Percentiles rank a stretch among this genome's conserved stretches.
These are phyloP conservation scores for Xylariaceae sp. DNA, from an alignment of 2,329 filamentous ascomycete species.

Conservation along the genomic window DNA sequence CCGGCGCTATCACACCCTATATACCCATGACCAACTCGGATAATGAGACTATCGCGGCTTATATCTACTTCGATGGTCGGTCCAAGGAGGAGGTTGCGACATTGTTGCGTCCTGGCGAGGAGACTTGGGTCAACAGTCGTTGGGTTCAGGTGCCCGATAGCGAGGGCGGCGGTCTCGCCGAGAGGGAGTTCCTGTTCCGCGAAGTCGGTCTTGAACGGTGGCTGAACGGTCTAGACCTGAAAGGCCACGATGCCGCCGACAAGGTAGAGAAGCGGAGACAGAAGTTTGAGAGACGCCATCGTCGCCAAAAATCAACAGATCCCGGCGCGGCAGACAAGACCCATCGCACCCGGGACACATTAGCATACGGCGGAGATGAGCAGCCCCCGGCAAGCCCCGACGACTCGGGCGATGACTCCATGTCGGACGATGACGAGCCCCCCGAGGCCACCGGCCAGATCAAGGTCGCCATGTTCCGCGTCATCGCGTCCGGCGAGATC, in stretches of 20 bases:
- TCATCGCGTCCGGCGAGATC: conserved; percentile 91
- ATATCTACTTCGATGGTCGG: conserved; percentile 97
- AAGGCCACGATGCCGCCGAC: conserved; percentile 83
- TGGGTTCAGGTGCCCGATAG: conserved; percentile 92
- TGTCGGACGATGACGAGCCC: conserved; percentile 68
- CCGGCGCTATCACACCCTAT: conserved; percentile 68
- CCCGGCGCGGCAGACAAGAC: conserved; percentile 31
- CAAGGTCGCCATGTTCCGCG: conserved; percentile 93
- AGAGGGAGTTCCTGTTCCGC: conserved; percentile 93
- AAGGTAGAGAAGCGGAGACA: conserved; percentile 82
- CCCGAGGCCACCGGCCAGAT: conserved; percentile 96
- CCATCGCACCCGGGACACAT: conserved; percentile 47
- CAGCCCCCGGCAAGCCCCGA: conserved; percentile 63
- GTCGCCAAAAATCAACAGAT: conserved; percentile 47
- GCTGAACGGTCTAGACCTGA: conserved; percentile 92
- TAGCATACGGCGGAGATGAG: conserved; percentile 75
- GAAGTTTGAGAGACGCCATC: conserved; percentile 64
- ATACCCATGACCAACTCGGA: conserved; percentile 85
- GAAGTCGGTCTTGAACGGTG: conserved; percentile 94
- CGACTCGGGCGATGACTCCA: conserved; percentile 68
- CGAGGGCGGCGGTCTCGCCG: conserved; percentile 88
- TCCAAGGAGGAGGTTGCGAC: conserved; percentile 96
- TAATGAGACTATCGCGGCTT: conserved; percentile 95
- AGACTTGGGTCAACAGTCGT: conserved; percentile 97
- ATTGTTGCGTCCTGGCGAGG: conserved; percentile 81